Percentiles rank a stretch among this genome's conserved stretches.
These are phyloP conservation scores for Pythium sp. DNA, from an alignment of 352 stramenopile genomes.

Conservation along the genomic window DNA sequence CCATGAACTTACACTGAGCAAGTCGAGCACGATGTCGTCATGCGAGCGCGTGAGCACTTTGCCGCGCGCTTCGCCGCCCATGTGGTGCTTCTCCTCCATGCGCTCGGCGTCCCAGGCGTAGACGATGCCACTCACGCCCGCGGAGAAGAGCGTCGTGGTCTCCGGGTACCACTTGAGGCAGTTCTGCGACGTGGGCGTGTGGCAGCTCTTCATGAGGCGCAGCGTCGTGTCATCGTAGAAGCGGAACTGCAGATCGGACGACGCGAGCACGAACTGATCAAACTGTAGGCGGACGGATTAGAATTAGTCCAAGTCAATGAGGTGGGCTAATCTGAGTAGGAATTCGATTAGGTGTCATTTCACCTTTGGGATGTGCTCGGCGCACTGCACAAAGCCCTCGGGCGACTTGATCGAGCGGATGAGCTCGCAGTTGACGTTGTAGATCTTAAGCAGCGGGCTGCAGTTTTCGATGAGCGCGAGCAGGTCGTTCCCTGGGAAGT, in stretches of 20 bases:
- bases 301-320: background rate
- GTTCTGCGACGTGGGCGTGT: conserved; percentile 78
- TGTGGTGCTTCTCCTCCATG: conserved; percentile 84
- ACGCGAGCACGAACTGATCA: conserved; percentile 78
- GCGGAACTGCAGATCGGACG: conserved; percentile 75
- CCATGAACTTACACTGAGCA: conserved; percentile 52
- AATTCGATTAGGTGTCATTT: background rate
- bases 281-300: conserved; percentile 20
- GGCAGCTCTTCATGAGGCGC: conserved; percentile 70
- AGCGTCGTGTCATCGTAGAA: conserved; percentile 82
- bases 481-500: conserved; percentile 66
- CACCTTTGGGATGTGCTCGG: conserved; percentile 69
- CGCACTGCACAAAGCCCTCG: conserved; percentile 75
- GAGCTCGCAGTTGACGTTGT: conserved; percentile 78
- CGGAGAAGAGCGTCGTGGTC: conserved; percentile 71
- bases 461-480: conserved; percentile 77
- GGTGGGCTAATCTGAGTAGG: too few species aligned
- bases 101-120: conserved; percentile 82
- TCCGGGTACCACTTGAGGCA: conserved; percentile 80
- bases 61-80: conserved; percentile 60
- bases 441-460: conserved; percentile 76
- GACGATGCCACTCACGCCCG: conserved; percentile 77
- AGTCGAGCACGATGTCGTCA: conserved; percentile 84
- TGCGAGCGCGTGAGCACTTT: conserved; percentile 72
- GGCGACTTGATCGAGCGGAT: conserved; percentile 54